These are phyloP conservation scores for Arthrocladium fulminans DNA, from an alignment of 2,329 filamentous ascomycete genomes.

Conservation along the genomic window DNA sequence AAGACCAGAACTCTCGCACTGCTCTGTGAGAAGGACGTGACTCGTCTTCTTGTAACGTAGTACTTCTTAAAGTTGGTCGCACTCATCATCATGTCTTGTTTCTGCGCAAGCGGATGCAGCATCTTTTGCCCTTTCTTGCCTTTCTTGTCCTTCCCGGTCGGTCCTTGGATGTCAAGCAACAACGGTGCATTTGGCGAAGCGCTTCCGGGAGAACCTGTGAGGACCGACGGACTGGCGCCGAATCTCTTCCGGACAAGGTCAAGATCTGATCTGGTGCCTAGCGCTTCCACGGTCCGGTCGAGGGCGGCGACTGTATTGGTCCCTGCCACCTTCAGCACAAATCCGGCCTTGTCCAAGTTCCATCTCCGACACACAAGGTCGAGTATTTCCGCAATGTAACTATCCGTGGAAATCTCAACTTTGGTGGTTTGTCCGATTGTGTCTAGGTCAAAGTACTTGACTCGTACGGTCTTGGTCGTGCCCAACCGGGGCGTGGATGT, in stretches of 20 bases:
- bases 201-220: conserved; percentile 51
- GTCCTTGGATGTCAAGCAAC: conserved; percentile 38
- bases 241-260: conserved; percentile 56
- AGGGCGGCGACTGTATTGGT: conserved; percentile 55
- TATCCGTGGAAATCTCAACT: conserved; percentile 53
- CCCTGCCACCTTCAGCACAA: conserved; percentile 54
- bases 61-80: conserved; percentile 52
- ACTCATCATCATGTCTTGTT: conserved; percentile 34
- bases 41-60: conserved; percentile 55
- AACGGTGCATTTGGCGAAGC: conserved; percentile 58
- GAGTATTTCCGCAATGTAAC: conserved; percentile 59
- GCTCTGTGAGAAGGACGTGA: conserved; percentile 54
- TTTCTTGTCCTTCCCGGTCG: conserved; percentile 29
- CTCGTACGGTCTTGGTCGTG: conserved; percentile 48
- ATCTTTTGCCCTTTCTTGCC: conserved; percentile 34
- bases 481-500: conserved; percentile 49
- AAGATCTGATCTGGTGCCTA: conserved; percentile 51
- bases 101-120: conserved; percentile 40
- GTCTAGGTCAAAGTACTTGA: conserved; percentile 53
- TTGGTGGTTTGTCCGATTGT: conserved; percentile 46
- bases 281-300: conserved; percentile 56
- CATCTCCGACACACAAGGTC: conserved; percentile 55
- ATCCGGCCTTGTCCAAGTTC: conserved; percentile 55
- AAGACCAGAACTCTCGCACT: conserved; percentile 54
- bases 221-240: conserved; percentile 49